Conservation (phyloP, 495 filamentous ascomycete species). For the Beverwykella pulmonaria region DNA sequence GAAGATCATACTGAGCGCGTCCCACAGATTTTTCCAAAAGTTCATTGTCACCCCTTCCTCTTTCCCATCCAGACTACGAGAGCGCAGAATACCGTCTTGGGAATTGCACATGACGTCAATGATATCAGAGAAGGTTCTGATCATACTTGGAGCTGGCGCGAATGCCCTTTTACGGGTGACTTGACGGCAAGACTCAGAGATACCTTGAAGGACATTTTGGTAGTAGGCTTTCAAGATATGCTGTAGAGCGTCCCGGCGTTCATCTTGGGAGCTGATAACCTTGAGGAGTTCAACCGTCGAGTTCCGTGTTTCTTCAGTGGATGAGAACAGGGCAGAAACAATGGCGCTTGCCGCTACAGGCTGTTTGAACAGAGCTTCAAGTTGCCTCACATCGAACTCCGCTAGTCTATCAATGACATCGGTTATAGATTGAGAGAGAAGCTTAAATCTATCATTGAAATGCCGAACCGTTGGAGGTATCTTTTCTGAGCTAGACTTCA, state of each 20-base stretch:
- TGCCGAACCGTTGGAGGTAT: conserved; percentile 58
- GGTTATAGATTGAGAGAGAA: conserved; percentile 68
- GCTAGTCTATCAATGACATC: conserved; percentile 74
- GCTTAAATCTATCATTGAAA: conserved; percentile 74
- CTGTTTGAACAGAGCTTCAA: conserved; percentile 66
- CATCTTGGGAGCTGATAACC: conserved; percentile 68
- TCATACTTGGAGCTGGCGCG: conserved; percentile 66
- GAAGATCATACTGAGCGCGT: conserved; percentile 77
- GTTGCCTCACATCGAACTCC: conserved; percentile 67
- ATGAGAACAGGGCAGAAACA: conserved; percentile 69
- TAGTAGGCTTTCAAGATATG: conserved; percentile 68
- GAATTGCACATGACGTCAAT: conserved; percentile 81
- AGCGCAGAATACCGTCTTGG: conserved; percentile 76
- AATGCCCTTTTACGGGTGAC: conserved; percentile 64
- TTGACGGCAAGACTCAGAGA: conserved; percentile 62
- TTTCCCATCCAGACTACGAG: conserved; percentile 57
- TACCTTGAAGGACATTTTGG: conserved; percentile 60
- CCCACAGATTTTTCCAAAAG: conserved; percentile 86
- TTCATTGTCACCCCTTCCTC: conserved; percentile 66
- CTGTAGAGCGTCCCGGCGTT: conserved; percentile 72
- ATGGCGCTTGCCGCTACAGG: conserved; percentile 66
- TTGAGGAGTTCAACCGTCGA: conserved; percentile 80
- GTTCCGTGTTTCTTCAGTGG: conserved; percentile 69
- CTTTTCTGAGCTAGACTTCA: conserved; percentile 50
- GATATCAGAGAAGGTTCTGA: conserved; percentile 74